These are phyloP conservation scores for Biscutella laevigata DNA, from an alignment of 441 rosid genomes.

Conservation along the genomic window DNA sequence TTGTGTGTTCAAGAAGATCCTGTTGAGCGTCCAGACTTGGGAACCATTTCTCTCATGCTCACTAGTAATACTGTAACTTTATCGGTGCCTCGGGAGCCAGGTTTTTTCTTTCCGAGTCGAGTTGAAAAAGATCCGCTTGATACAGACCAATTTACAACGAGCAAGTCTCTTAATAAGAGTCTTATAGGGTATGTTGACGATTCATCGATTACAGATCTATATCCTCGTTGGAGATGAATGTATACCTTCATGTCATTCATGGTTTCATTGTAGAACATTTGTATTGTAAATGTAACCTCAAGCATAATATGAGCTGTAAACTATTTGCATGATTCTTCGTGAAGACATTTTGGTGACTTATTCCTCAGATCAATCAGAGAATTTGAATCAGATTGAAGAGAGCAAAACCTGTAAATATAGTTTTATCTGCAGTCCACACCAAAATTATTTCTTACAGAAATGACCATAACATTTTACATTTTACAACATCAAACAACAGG, in stretches of 20 bases:
- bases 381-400: not conserved
- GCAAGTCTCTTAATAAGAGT: constrained; percentile 1
- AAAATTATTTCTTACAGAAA: not conserved
- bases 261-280: not conserved
- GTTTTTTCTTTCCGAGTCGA: constrained; percentile 17
- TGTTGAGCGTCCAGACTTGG: constrained; percentile 24
- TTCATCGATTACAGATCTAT: constrained; percentile 15
- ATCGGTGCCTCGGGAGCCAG: constrained; percentile 14
- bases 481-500: not conserved
- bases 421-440: not conserved
- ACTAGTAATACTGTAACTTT: constrained; percentile 17
- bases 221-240: constrained; percentile 10
- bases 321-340: not conserved
- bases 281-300: not conserved
- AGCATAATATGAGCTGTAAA: not conserved
- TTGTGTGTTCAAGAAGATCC: constrained; percentile 38
- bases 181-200: constrained; percentile 14
- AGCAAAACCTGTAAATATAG: not conserved
- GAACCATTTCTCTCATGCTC: constrained; percentile 21
- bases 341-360: not conserved
- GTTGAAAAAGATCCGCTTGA: not conserved
- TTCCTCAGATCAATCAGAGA: not conserved
- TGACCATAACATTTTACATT: not conserved
- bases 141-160: not conserved
- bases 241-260: not conserved